Evolutionary conservation across 73 alveolate species (phyloP).

Genomic region (Uronychia binucleata): DNA sequence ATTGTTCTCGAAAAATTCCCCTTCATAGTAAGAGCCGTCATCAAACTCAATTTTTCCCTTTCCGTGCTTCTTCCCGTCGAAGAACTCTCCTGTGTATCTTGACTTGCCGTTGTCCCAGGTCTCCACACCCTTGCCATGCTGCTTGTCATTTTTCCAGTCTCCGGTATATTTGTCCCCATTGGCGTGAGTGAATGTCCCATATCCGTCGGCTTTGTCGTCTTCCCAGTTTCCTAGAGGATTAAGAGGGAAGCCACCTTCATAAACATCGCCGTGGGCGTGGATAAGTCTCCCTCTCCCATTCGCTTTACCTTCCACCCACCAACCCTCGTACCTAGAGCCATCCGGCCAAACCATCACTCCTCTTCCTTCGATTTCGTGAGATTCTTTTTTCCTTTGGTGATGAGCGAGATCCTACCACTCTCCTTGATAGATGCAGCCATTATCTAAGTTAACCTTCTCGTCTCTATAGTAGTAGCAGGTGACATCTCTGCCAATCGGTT

Average conservation of each 20-base stretch:
- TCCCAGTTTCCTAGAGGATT: conserved; percentile 30
- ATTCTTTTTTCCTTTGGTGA: neutral
- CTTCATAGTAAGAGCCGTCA: conserved; percentile 46
- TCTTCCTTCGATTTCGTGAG: conserved; percentile 10
- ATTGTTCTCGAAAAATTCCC: conserved; percentile 38
- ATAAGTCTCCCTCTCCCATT: conserved; percentile 55
- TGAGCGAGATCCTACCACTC: neutral
- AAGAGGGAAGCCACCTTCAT: conserved; percentile 51
- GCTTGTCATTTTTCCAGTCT: conserved; percentile 63
- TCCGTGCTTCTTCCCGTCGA: conserved; percentile 42
- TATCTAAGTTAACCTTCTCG: neutral
- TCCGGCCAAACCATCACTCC: conserved; percentile 58
- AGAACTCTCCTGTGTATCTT: conserved; percentile 40
- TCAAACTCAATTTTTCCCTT: conserved; percentile 33
- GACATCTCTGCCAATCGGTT: neutral
- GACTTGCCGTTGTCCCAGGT: conserved; percentile 37
- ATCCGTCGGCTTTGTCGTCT: conserved; percentile 43
- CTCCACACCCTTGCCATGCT: conserved; percentile 82
- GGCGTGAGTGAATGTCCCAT: conserved; percentile 79
- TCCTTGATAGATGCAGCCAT: neutral
- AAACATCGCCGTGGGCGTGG: conserved; percentile 48
- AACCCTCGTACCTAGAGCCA: conserved; percentile 41
- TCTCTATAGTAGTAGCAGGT: neutral
- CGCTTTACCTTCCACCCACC: conserved; percentile 54
- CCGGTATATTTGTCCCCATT: conserved; percentile 83